A percentile compares a stretch with the other conserved stretches of the same genome.
phyloP scores from a whole-genome alignment of 2,329 filamentous ascomycete genomes.

The Penicillium sp. region DNA sequence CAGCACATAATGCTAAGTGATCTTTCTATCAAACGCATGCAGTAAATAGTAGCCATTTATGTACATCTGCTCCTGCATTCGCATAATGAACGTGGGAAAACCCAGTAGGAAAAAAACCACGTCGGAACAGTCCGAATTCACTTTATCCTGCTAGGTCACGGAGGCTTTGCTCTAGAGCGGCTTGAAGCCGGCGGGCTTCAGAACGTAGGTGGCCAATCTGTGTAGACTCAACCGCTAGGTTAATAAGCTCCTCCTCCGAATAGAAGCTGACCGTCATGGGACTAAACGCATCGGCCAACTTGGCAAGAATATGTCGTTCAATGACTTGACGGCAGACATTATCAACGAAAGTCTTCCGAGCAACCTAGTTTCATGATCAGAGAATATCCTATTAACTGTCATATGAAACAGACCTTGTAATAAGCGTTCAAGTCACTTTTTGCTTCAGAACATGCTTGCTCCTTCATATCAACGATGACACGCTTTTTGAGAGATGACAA shows the following conservation, averaged over 20 bases:
- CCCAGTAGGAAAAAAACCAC: not conserved
- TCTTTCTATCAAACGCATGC: not conserved
- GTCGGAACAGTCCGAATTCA: not conserved
- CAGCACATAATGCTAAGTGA: not conserved
- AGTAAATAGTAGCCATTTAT: not conserved
- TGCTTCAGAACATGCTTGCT: conserved; percentile 26
- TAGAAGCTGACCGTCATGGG: not conserved
- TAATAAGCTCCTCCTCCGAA: not conserved
- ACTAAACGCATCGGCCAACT: conserved; percentile 8
- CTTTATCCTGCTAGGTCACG: not conserved
- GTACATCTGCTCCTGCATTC: not conserved
- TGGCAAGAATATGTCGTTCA: conserved; percentile 22
- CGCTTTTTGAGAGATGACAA: not conserved
- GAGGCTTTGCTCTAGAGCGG: not conserved
- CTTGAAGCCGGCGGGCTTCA: not conserved
- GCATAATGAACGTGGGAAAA: not conserved
- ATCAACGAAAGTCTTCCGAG: conserved; percentile 28
- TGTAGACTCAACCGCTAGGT: not conserved
- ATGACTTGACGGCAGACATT: conserved; percentile 30
- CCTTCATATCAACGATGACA: conserved; percentile 10
- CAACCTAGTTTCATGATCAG: conserved; percentile 17
- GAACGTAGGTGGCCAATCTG: not conserved
- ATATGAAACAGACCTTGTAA: conserved; percentile 24
- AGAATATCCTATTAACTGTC: not conserved
- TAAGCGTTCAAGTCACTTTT: conserved; percentile 23